phyloP scores from a whole-genome alignment of 768 basidiomycete genomes.

The Austroboletus festivus region DNA sequence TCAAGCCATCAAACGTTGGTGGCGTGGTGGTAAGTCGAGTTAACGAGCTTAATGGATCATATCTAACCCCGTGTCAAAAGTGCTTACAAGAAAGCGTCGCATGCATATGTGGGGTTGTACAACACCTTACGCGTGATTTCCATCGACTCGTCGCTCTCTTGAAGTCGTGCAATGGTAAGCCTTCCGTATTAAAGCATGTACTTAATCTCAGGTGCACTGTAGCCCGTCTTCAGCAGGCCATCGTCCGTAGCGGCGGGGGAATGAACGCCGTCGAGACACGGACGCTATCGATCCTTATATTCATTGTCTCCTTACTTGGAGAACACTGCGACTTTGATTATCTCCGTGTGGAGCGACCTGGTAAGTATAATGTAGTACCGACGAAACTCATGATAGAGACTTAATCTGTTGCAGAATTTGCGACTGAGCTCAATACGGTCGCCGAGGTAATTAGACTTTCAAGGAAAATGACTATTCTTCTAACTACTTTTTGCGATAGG shows the following conservation, averaged over 20 bases:
- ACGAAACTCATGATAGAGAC: not conserved
- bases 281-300: slow-evolving; percentile 67
- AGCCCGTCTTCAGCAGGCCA: slow-evolving; percentile 64
- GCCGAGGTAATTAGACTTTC: slow-evolving; percentile 41
- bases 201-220: slow-evolving; percentile 13
- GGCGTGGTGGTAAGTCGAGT: slow-evolving; percentile 54
- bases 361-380: slow-evolving; percentile 38
- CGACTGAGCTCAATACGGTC: slow-evolving; percentile 54
- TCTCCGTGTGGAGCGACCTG: slow-evolving; percentile 56
- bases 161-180: slow-evolving; percentile 77
- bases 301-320: slow-evolving; percentile 80
- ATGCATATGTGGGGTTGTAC: slow-evolving; percentile 85
- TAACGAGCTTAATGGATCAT: not conserved
- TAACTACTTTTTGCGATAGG: slow-evolving; percentile 34
- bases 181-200: not conserved
- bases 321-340: slow-evolving; percentile 89
- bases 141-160: slow-evolving; percentile 71
- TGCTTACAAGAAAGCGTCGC: slow-evolving; percentile 89
- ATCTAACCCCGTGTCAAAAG: slow-evolving; percentile 35
- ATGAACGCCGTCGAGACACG: slow-evolving; percentile 49
- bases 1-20: slow-evolving; percentile 71
- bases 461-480: not conserved
- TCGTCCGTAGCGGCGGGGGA: slow-evolving; percentile 40
- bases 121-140: slow-evolving; percentile 85
- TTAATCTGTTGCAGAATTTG: slow-evolving; percentile 42